These are phyloP conservation scores for Arthrobotrys conoides DNA, from an alignment of 2,329 filamentous ascomycete genomes.

Conservation along the genomic window DNA sequence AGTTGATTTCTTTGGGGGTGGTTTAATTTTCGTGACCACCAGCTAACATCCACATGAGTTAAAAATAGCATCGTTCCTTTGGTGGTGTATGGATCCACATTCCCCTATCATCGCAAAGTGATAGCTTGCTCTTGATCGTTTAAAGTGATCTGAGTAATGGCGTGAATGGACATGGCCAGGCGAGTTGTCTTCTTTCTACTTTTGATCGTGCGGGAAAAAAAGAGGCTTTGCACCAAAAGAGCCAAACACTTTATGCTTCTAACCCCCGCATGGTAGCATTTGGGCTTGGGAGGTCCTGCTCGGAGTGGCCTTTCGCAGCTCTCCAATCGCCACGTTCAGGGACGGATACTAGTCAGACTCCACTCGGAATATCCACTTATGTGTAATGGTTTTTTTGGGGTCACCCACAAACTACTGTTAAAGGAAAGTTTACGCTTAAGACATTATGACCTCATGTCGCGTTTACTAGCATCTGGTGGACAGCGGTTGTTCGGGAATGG, in stretches of 20 bases:
- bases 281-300: constrained; percentile 28
- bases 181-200: constrained; percentile 30
- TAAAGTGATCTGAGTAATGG: constrained; percentile 22
- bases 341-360: constrained; percentile 43
- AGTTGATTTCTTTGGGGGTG: constrained; percentile 33
- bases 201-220: constrained; percentile 39
- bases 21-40: constrained; percentile 38
- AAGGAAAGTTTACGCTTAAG: constrained; percentile 43
- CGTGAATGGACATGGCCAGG: constrained; percentile 25
- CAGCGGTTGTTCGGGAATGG: constrained; percentile 26
- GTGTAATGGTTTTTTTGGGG: constrained; percentile 21
- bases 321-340: constrained; percentile 52
- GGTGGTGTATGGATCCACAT: constrained; percentile 41
- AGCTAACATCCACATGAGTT: constrained; percentile 37
- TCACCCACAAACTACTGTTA: constrained; percentile 14
- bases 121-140: constrained; percentile 20
- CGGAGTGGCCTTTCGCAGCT: constrained; percentile 32
- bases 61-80: constrained; percentile 44
- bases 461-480: constrained; percentile 22
- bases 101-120: constrained; percentile 40
- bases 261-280: constrained; percentile 41
- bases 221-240: constrained; percentile 35
- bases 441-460: constrained; percentile 42
- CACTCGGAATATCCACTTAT: constrained; percentile 36
- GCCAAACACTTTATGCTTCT: constrained; percentile 23